Percentiles rank a stretch among this genome's conserved stretches.
These are phyloP conservation scores for Hanseniaspora taiwanica DNA, from an alignment of 805 yeast species.

Conservation along the genomic window DNA sequence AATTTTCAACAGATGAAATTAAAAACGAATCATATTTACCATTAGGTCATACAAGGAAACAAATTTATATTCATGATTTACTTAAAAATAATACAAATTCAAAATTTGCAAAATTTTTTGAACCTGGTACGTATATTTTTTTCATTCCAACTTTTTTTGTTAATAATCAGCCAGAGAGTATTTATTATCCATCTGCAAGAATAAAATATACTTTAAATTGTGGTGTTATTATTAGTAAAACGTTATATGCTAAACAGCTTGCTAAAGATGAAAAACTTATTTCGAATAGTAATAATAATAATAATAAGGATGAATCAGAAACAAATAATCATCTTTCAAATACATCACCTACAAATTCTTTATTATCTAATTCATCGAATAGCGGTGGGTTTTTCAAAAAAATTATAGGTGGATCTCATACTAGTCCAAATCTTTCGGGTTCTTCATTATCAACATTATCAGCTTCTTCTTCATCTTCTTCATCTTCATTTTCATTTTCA, in stretches of 20 bases:
- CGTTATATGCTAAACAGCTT: conserved; percentile 2
- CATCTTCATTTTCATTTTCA: not conserved
- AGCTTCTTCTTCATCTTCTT: not conserved
- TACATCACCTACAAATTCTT: not conserved
- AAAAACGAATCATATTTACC: conserved; percentile 9
- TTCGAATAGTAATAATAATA: conserved; percentile 2
- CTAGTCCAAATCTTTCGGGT: not conserved
- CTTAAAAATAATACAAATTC: conserved; percentile 1
- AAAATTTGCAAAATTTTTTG: conserved; percentile 13
- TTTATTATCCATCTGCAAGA: conserved; percentile 24
- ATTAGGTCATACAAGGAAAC: conserved; percentile 3
- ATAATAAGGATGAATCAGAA: not conserved
- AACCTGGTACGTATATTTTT: conserved; percentile 62
- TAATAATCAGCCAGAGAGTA: conserved; percentile 47
- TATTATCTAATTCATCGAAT: not conserved
- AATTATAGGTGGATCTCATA: not conserved
- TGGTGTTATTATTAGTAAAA: conserved; percentile 6
- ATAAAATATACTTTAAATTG: conserved; percentile 13
- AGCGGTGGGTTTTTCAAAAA: conserved; percentile 1
- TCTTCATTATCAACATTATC: no score
- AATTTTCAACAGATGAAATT: conserved; percentile 9
- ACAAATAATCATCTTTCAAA: not conserved
- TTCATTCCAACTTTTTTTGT: conserved; percentile 51
- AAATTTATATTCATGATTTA: conserved; percentile 2
- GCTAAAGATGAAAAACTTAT: no score